phyloP scores from a whole-genome alignment of 192 early-diverging fungal genomes.

The Gigaspora rosea region DNA sequence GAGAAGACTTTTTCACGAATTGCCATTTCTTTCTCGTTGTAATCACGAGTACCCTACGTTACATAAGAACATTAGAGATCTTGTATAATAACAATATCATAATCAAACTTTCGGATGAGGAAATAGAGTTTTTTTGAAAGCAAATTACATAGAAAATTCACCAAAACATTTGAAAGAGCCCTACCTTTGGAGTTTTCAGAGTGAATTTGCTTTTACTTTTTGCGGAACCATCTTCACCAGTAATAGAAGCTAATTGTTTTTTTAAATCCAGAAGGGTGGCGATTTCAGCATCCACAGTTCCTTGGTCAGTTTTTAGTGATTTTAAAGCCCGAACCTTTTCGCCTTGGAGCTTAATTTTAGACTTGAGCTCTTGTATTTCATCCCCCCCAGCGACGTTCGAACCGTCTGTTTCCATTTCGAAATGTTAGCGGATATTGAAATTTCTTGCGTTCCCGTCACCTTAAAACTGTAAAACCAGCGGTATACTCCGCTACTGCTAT shows the following conservation, averaged over 20 bases:
- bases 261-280: slow-evolving; percentile 62
- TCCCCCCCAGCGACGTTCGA: too few species aligned
- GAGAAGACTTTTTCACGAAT: slow-evolving; percentile 89
- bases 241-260: slow-evolving; percentile 54
- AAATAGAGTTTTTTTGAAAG: not conserved
- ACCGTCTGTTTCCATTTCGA: too few species aligned
- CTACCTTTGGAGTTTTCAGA: slow-evolving; percentile 82
- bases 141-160: not conserved
- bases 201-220: slow-evolving; percentile 58
- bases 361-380: slow-evolving; percentile 2
- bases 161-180: not conserved
- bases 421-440: too few species aligned
- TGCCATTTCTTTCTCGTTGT: slow-evolving; percentile 96
- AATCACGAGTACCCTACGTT: slow-evolving; percentile 89
- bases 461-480: too few species aligned
- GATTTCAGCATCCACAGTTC: slow-evolving; percentile 58
- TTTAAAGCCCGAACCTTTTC: slow-evolving; percentile 64
- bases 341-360: slow-evolving; percentile 60
- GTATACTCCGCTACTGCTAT: too few species aligned
- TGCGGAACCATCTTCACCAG: slow-evolving; percentile 34
- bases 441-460: too few species aligned
- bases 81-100: too few species aligned
- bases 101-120: not conserved
- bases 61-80: not conserved
- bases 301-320: slow-evolving; percentile 59